Conservation (phyloP, 1,139 yeast species). For the Komagataea norvegica region DNA sequence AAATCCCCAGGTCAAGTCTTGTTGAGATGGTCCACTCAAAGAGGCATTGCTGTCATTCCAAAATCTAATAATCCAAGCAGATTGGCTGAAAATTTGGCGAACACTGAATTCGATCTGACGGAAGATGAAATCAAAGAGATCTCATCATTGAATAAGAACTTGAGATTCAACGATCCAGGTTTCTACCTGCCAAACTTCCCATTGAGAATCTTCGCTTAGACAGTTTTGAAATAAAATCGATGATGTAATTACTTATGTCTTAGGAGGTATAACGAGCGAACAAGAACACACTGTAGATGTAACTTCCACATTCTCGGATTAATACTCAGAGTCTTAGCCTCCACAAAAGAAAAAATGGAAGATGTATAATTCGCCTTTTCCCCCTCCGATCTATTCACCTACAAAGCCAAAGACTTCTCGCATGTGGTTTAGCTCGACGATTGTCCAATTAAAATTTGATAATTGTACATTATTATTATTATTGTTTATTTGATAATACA, state of each 20-base stretch:
- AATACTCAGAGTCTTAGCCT: too few relatives aligned
- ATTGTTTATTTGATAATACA: too few relatives aligned
- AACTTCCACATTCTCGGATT: too few relatives aligned
- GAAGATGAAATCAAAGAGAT: constrained; percentile 34
- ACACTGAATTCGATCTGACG: constrained; percentile 39
- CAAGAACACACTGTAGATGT: too few relatives aligned
- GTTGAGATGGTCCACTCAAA: constrained; percentile 39
- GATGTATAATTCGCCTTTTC: too few relatives aligned
- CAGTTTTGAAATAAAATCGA: too few relatives aligned
- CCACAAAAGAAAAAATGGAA: too few relatives aligned
- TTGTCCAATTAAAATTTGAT: neutral
- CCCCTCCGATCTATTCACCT: too few relatives aligned
- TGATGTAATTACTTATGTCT: too few relatives aligned
- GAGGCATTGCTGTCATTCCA: constrained; percentile 41
- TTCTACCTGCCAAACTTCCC: constrained; percentile 18
- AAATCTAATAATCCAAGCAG: constrained; percentile 44
- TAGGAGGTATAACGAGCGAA: too few relatives aligned
- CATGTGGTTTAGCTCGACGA: too few relatives aligned
- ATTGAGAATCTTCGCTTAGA: constrained; percentile 18
- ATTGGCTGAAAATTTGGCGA: constrained; percentile 40
- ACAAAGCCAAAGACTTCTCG: too few relatives aligned
- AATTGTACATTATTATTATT: neutral
- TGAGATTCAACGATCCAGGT: constrained; percentile 79
- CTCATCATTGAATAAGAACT: constrained; percentile 56
- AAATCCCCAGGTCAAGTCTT: constrained; percentile 36